Base-by-base conservation (phyloP, 2,329 filamentous ascomycete species). In the Colletotrichum plurivorum region DNA sequence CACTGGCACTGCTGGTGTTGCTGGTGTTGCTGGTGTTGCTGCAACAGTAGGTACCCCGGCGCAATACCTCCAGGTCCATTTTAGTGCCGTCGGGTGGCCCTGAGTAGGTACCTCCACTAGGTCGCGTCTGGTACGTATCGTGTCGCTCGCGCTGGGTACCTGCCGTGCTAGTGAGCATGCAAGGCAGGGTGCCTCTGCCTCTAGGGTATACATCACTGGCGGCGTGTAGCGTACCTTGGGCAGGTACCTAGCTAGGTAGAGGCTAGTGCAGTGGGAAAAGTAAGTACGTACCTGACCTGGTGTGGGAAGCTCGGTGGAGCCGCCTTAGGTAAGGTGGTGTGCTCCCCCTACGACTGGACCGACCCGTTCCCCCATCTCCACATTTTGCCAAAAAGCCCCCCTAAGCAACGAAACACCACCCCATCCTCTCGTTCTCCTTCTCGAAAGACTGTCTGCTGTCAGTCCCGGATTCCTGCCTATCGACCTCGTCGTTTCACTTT, bases 361-460 rank as follows among this genome's bases (percentile, higher is more conserved):
- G 63, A 63, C 53, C 67, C 63, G 57, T 63, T 61, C 55, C 67
- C 67, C 67, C 67, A 70, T 68, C 67, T 68, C 67, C 67, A 70
- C 67, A 70, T 58, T 70, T 68, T 46, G 63, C 57, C 67, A 68
- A 68, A 70, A 68, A 62, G 57, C 57, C 67, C 67, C 63, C 67
- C 67, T 68, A 63, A 70, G 67, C 67, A 70, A 68, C 67, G 67
- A 70, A 70, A 70, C 67, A 70, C 67, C 67, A 59, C 57, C 67
- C 67, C 67, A 67, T 68, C 61, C 67, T 69, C 62, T 67, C 67
- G 55, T 61, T 69, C 67, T 66, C 67, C 39, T 68, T 67, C 67
- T 70, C 64, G 57, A 70, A 70, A 66, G 67, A 69, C 67, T 56
- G 67, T 66, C 67, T 70, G 64, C 63, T 68, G 63, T 59, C 63